A percentile compares a stretch with the other conserved stretches of the same genome.
These are phyloP conservation scores for Penicillium goetzii DNA, from an alignment of 495 filamentous ascomycete genomes.

Conservation along the genomic window DNA sequence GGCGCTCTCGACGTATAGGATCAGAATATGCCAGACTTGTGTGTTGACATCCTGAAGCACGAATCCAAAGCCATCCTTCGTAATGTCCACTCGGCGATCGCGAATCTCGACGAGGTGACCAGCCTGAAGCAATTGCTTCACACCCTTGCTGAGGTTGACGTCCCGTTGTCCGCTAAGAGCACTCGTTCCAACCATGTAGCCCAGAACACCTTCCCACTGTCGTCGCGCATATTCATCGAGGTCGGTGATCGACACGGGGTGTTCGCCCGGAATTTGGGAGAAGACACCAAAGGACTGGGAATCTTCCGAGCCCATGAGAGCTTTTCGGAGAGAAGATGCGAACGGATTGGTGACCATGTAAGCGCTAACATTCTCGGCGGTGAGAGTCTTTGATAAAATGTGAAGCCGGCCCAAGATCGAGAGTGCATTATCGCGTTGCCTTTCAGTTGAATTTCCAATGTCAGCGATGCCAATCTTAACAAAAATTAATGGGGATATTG, in stretches of 20 bases:
- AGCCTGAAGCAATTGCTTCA: constrained; percentile 76
- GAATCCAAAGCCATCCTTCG: constrained; percentile 90
- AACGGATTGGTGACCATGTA: constrained; percentile 77
- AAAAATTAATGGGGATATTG: neutral
- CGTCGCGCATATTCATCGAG: constrained; percentile 85
- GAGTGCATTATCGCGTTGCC: constrained; percentile 80
- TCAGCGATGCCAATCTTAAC: constrained; percentile 7
- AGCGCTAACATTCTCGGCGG: constrained; percentile 62
- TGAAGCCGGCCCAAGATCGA: constrained; percentile 79
- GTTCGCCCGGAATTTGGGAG: constrained; percentile 60
- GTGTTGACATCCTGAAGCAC: constrained; percentile 92
- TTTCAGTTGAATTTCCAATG: constrained; percentile 27
- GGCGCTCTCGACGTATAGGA: constrained; percentile 90
- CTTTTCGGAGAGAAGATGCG: constrained; percentile 72
- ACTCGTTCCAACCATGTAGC: constrained; percentile 85
- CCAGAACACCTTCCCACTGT: constrained; percentile 94
- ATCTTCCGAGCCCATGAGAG: constrained; percentile 81
- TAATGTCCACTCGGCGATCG: constrained; percentile 68
- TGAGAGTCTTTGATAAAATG: constrained; percentile 66
- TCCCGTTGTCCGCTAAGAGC: constrained; percentile 54
- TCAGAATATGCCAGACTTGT: constrained; percentile 92
- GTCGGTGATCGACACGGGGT: constrained; percentile 62
- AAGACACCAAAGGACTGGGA: constrained; percentile 90
- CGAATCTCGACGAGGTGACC: constrained; percentile 78
- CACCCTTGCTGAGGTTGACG: constrained; percentile 70